Base-by-base conservation (phyloP, 768 basidiomycete species). In the Lentinus brumalis region DNA sequence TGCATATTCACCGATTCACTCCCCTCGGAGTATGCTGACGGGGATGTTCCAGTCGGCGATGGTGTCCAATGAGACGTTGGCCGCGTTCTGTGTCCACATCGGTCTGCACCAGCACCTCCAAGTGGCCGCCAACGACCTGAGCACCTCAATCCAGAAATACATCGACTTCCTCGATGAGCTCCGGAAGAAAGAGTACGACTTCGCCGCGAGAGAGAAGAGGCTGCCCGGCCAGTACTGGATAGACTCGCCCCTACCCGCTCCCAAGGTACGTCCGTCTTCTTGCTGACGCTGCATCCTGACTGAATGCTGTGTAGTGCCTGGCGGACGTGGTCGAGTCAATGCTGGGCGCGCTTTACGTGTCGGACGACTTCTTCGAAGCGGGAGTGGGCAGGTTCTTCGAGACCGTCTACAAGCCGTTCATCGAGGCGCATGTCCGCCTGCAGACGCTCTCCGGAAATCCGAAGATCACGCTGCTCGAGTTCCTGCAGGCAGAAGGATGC, bases 241-340 rank as follows among this genome's bases (percentile, higher is more conserved):
- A 6, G 88, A 88, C 42, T 8, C 59, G 50, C 52, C 59, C 0
- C 73, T 88, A 35, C 85, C 91, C 46, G 82, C 89, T 41, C 92
- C 92, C 0, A 94, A 94, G 80, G 92, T 88, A 66, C 38, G 52
- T 21, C 14, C 38, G 47, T 57, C 46, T 45, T 56, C 18, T 15
- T 29, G 35, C 59, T 26, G 8, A 49, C 26, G 54, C 41, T 26
- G 40, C 39, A 41, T 31, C 26, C 21, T 32, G 8, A 40, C 12
- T 31, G 44, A 40, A 26, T 26, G 21, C 44, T 32, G 16, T 60
- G 18, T 69, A 94, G 92, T 82, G 80, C 9, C 78, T 94, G 18
- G 89, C 90, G 8, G 91, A 94, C 71, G 79, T 93, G 30, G 80
- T 94, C 21, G 92, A 95, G 73, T 87, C 92, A 2, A 78, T 91